These are phyloP conservation scores for Dendrobium nobile DNA, from an alignment of 106 monocot species.

Conservation along the genomic window DNA sequence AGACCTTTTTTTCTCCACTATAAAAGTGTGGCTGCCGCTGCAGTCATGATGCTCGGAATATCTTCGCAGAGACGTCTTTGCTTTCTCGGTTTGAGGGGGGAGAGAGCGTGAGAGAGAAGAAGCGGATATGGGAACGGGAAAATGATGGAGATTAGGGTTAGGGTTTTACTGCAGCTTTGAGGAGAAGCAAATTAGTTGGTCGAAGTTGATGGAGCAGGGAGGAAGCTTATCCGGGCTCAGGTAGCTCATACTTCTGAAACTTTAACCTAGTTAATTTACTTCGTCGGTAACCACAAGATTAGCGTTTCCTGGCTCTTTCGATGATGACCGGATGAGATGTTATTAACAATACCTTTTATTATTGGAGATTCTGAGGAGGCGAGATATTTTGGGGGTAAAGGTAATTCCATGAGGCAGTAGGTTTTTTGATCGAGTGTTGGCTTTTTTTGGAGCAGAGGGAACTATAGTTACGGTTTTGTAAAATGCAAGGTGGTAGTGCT, in stretches of 20 bases:
- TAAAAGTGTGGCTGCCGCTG: neutral
- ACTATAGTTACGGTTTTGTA: neutral
- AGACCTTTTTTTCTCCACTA: neutral
- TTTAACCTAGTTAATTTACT: neutral
- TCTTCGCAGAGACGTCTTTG: slow-evolving; percentile 4
- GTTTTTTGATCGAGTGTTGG: neutral
- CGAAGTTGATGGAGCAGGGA: neutral
- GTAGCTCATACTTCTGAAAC: neutral
- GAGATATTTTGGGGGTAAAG: neutral
- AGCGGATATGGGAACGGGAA: too few species aligned
- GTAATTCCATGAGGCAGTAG: neutral
- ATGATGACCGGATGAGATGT: neutral
- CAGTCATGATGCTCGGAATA: slow-evolving; percentile 1
- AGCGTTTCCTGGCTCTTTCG: neutral
- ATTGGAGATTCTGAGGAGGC: neutral
- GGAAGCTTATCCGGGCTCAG: neutral
- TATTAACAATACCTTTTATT: neutral
- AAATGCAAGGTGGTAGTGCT: neutral
- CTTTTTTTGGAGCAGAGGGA: neutral
- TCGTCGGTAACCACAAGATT: neutral
- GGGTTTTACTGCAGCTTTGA: neutral
- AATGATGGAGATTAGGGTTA: neutral
- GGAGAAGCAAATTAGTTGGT: neutral
- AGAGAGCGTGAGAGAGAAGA: neutral
- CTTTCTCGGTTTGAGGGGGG: neutral